These are phyloP conservation scores for Fusarium chuoi DNA, from an alignment of 2,329 filamentous ascomycete genomes.

Conservation along the genomic window DNA sequence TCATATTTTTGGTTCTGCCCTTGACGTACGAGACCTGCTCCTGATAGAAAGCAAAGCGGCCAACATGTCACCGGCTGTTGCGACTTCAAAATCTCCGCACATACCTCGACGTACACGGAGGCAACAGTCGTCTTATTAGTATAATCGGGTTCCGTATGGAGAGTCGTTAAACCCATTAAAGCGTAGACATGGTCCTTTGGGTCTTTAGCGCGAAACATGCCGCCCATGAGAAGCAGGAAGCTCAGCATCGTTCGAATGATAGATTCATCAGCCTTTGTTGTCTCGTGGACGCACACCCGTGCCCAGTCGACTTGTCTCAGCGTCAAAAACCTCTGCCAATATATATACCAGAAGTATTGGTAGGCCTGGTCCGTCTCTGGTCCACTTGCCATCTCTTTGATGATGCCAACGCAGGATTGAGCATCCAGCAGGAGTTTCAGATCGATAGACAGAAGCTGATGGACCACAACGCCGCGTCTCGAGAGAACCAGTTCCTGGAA, in stretches of 20 bases:
- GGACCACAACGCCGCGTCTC: background rate
- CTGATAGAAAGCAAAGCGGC: background rate
- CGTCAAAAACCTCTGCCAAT: background rate
- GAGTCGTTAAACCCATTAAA: background rate
- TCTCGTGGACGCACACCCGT: fast-evolving
- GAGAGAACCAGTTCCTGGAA: slow-evolving; percentile 6
- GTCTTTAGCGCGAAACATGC: background rate
- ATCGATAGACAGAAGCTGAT: background rate
- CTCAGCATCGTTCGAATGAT: fast-evolving
- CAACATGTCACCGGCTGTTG: fast-evolving
- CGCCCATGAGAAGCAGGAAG: background rate
- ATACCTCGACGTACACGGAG: background rate
- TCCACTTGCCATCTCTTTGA: background rate
- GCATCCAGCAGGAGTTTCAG: background rate
- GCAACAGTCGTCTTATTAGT: background rate
- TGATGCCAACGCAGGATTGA: background rate
- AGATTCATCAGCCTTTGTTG: fast-evolving
- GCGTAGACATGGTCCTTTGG: slow-evolving; percentile 10
- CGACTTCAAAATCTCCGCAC: background rate
- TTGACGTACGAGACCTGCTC: background rate
- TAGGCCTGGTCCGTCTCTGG: too few relatives aligned
- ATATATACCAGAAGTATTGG: background rate
- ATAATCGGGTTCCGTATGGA: slow-evolving; percentile 1
- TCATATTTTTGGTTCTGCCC: background rate
- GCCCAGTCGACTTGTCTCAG: background rate